These are phyloP conservation scores for Jimgerdemannia flammicorona DNA, from an alignment of 192 early-diverging fungal genomes.

Conservation along the genomic window DNA sequence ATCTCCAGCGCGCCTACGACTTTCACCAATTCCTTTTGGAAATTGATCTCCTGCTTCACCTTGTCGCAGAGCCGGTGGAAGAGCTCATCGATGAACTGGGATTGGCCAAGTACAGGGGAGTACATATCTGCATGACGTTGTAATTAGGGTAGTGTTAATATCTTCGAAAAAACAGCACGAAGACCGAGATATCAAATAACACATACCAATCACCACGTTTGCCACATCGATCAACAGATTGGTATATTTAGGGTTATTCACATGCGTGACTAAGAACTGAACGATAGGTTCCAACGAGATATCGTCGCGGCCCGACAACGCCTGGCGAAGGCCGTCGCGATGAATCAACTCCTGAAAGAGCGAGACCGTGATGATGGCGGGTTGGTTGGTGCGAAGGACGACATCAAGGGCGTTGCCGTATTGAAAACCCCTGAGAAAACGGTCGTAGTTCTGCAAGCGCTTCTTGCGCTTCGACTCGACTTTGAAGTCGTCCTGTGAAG, in stretches of 20 bases:
- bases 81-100: slow-evolving; percentile 76
- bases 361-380: slow-evolving; percentile 62
- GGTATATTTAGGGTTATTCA: slow-evolving; percentile 79
- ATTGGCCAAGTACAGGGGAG: slow-evolving; percentile 72
- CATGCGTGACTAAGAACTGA: slow-evolving; percentile 75
- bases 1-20: slow-evolving; percentile 83
- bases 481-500: slow-evolving; percentile 60
- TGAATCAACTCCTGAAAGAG: slow-evolving; percentile 89
- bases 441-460: slow-evolving; percentile 76
- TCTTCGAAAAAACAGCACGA: neutral
- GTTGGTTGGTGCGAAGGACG: slow-evolving; percentile 60
- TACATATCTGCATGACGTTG: slow-evolving; percentile 69
- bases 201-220: slow-evolving; percentile 65
- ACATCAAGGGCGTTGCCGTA: slow-evolving; percentile 89
- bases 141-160: neutral
- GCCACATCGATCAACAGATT: slow-evolving; percentile 75
- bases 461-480: slow-evolving; percentile 65
- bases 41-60: slow-evolving; percentile 70
- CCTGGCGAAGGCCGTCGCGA: slow-evolving; percentile 72
- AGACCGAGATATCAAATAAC: neutral
- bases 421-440: slow-evolving; percentile 78
- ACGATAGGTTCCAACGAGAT: slow-evolving; percentile 78
- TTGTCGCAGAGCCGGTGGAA: slow-evolving; percentile 63
- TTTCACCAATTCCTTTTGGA: slow-evolving; percentile 76
- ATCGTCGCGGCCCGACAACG: slow-evolving; percentile 87